Evolutionary conservation across 768 basidiomycete species (phyloP).

Genomic region (Russula sp.): DNA sequence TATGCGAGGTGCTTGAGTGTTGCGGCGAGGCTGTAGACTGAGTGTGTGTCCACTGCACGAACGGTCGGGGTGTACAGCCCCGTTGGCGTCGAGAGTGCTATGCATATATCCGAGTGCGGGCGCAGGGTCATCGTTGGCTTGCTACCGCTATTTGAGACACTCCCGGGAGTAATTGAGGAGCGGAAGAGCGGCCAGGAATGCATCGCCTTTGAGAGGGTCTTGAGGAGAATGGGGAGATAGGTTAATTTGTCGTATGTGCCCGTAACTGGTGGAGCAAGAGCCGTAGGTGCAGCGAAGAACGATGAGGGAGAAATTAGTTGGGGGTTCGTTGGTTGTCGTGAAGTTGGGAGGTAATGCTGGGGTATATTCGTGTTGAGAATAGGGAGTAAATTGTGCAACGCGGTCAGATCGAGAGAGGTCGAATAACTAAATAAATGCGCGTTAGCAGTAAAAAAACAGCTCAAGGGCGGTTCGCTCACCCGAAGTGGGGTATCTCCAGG

Average conservation of each 20-base stretch:
- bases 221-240: conserved; percentile 79
- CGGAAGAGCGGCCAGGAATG: conserved; percentile 82
- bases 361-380: conserved; percentile 69
- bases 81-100: conserved; percentile 77
- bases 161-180: conserved; percentile 58
- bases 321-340: conserved; percentile 41
- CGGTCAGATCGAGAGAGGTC: conserved; percentile 71
- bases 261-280: conserved; percentile 46
- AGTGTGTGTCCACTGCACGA: conserved; percentile 49
- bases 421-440: conserved; percentile 54
- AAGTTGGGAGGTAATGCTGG: conserved; percentile 45
- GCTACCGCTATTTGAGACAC: conserved; percentile 1
- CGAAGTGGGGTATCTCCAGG: conserved; percentile 82
- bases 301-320: conserved; percentile 41
- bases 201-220: conserved; percentile 78
- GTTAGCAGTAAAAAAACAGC: not conserved
- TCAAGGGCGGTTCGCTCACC: conserved; percentile 42
- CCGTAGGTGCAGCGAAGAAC: conserved; percentile 41
- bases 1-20: conserved; percentile 57
- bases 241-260: conserved; percentile 66
- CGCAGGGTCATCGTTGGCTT: conserved; percentile 74
- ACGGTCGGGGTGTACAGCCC: conserved; percentile 83
- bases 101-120: conserved; percentile 66
- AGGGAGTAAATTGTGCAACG: conserved; percentile 60
- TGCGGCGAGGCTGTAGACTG: conserved; percentile 60